phyloP scores from a whole-genome alignment of 352 stramenopile genomes.

The Globisporangium splendens region DNA sequence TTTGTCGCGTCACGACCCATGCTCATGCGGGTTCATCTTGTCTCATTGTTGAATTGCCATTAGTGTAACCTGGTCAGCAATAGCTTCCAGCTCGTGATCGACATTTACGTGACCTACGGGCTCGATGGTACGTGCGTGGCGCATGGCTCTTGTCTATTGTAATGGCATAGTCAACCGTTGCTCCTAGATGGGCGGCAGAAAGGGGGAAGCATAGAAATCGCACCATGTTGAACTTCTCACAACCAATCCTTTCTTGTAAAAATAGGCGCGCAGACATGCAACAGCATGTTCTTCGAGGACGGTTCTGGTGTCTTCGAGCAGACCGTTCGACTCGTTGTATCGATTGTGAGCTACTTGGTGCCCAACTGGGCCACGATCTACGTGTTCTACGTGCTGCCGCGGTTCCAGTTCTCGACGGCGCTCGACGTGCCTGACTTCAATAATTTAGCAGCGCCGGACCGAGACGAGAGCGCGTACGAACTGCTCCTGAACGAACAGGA shows the following conservation, averaged over 20 bases:
- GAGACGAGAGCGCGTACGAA: constrained; percentile 21
- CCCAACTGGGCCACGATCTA: constrained; percentile 68
- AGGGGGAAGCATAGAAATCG: constrained; percentile 7
- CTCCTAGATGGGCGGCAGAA: not conserved
- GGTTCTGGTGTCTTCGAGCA: constrained; percentile 52
- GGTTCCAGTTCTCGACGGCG: constrained; percentile 58
- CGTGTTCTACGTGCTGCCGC: constrained; percentile 67
- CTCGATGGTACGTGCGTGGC: constrained; percentile 26
- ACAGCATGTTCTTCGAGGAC: constrained; percentile 74
- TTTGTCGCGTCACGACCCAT: not conserved
- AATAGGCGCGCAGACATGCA: constrained; percentile 37
- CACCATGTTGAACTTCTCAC: constrained; percentile 8
- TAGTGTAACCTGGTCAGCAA: constrained; percentile 69
- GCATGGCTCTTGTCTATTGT: not conserved
- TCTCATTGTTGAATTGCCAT: constrained; percentile 1
- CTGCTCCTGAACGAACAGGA: constrained; percentile 24
- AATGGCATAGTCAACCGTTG: not conserved
- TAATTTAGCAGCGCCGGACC: constrained; percentile 14
- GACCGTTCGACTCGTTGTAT: constrained; percentile 43
- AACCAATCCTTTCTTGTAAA: not conserved
- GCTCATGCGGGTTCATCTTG: not conserved
- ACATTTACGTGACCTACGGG: constrained; percentile 60
- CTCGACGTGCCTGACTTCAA: constrained; percentile 55
- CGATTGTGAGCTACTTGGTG: constrained; percentile 46
- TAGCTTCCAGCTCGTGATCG: constrained; percentile 49